Base-by-base conservation (phyloP, 495 filamentous ascomycete genomes). In the Penicillium taxi region DNA sequence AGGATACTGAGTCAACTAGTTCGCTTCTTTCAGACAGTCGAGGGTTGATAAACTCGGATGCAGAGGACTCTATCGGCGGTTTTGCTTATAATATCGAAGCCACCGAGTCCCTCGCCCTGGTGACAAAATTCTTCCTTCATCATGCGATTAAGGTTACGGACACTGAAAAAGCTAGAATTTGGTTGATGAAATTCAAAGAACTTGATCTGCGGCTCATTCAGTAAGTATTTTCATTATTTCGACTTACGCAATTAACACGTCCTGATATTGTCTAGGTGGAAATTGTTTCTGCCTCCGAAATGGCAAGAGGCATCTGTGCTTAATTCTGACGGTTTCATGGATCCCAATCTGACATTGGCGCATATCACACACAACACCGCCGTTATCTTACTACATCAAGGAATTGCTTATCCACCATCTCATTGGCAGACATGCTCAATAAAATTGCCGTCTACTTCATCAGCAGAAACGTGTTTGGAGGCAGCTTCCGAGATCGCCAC, bases 351-450 rank as follows among this genome's bases (percentile, higher is more conserved):
- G 12, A 49, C 46, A 4, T 32, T 49, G 4, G 37, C 46, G 0
- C 46, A 49, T 31, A 9, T 69, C 25, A 69, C 64, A 1, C 67
- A 71, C 26, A 71, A 71, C 25, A 57, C 67, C 11, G 56, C 66
- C 2, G 59, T 64, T 45, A 63, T 71, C 16, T 44, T 69, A 0
- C 42, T 71, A 1, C 67, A 71, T 25, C 67, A 71, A 29, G 43
- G 45, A 1, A 68, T 71, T 26, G 65, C 64, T 2, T 71, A 63
- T 26, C 64, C 64, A 5, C 44, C 55, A 0, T 21, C 46, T 5
- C 53, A 58, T 9, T 69, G 62, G 65, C 32, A 36, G 17, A n/a
- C n/a, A n/a, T 8, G 6, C 4, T 35, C 37, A 20, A 30, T 48
- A 1, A 49, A 46, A 13, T 47, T 69, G 2, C 65, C 67, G 4